phyloP scores from a whole-genome alignment of 78 protist species.

The slime mould (Dictyostelium discoideum) region dicty_2.7 NC_007088.5:5754501-5755000 shows the following conservation, averaged over 20 bases:
- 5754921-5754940: not conserved
- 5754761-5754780: too few relatives aligned
- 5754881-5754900: constrained; percentile 61
- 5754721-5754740: too few relatives aligned
- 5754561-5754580: not conserved
- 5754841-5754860: not conserved
- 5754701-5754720: too few relatives aligned
- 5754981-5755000: not conserved
- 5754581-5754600: not conserved
- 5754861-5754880: constrained; percentile 11
- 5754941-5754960: constrained; percentile 12
- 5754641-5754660: not conserved
- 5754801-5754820: too few relatives aligned
- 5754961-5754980: not conserved
- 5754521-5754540: too few relatives aligned
- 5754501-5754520: constrained; percentile 52
- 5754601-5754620: not conserved
- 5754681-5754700: not conserved
- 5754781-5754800: too few relatives aligned
- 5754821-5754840: too few relatives aligned
- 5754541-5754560: not conserved
- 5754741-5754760: not conserved
- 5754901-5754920: constrained; percentile 21
- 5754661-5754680: not conserved
- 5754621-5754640: too few relatives aligned